A percentile compares a stretch with the other conserved stretches of the same genome.
Conservation (phyloP, 768 basidiomycete species). For the Russula ochroleuca region DNA sequence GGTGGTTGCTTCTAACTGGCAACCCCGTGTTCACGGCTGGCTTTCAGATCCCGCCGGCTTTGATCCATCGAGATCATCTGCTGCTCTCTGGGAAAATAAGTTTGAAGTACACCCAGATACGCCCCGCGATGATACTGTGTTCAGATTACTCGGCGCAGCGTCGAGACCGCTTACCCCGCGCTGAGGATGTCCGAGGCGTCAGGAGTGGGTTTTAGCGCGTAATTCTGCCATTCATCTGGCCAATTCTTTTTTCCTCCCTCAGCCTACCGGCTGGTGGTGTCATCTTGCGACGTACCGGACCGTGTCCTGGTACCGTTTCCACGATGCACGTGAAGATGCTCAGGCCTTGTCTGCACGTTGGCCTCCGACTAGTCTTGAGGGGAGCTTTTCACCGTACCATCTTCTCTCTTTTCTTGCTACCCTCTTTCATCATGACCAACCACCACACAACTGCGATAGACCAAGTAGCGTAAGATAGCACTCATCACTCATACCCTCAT, state of each 20-base stretch:
- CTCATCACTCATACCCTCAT: not conserved
- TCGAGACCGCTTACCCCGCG: slow-evolving; percentile 17
- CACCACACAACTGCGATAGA: not conserved
- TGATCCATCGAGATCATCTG: slow-evolving; percentile 77
- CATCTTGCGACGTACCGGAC: not conserved
- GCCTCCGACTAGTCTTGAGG: not conserved
- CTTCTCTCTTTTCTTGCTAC: not conserved
- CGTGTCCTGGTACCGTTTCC: not conserved
- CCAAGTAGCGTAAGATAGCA: not conserved
- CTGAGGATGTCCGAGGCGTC: not conserved
- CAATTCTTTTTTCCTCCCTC: not conserved
- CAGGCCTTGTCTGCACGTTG: not conserved
- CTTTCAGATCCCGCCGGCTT: slow-evolving; percentile 69
- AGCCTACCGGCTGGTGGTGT: not conserved
- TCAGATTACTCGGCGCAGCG: slow-evolving; percentile 26
- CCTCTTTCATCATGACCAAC: not conserved
- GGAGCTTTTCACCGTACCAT: not conserved
- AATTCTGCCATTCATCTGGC: not conserved
- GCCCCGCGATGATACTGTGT: slow-evolving; percentile 54
- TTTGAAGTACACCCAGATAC: slow-evolving; percentile 88
- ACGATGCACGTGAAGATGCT: not conserved
- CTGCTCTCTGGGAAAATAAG: slow-evolving; percentile 80
- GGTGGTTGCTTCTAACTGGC: slow-evolving; percentile 57
- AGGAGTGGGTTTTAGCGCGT: not conserved
- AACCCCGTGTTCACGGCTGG: slow-evolving; percentile 47